A percentile compares a stretch with the other conserved stretches of the same genome.
Conservation (phyloP, 108 stramenopile species). For the Chaetoceros muelleri region DNA sequence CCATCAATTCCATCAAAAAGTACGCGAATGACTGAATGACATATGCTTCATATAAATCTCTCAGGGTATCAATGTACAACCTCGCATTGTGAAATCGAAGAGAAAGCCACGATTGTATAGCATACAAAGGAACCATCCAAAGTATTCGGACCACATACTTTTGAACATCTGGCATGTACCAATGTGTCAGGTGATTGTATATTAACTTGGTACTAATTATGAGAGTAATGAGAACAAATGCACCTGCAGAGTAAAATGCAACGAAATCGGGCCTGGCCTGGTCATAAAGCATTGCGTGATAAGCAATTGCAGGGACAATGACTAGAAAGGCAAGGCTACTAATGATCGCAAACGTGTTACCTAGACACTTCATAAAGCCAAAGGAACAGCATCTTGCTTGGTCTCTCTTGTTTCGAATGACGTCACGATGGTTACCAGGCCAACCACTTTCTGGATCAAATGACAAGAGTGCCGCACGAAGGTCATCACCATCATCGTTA, state of each 20-base stretch:
- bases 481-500: too few species aligned
- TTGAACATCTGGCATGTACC: constrained; percentile 49
- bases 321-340: not conserved
- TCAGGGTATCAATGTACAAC: constrained; percentile 42
- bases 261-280: constrained; percentile 36
- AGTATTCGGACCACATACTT: constrained; percentile 71
- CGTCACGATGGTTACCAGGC: too few species aligned
- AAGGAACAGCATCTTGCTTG: too few species aligned
- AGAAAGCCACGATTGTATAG: constrained; percentile 44
- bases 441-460: too few species aligned
- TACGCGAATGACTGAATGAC: constrained; percentile 68
- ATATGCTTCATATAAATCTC: constrained; percentile 72
- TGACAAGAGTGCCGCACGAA: too few species aligned
- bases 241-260: constrained; percentile 66
- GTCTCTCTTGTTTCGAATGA: too few species aligned
- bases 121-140: constrained; percentile 75
- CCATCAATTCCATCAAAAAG: constrained; percentile 54
- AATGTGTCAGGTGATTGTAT: constrained; percentile 51
- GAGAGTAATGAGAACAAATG: constrained; percentile 67
- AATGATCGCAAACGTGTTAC: not conserved
- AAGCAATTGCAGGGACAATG: not conserved
- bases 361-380: not conserved
- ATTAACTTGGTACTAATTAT: constrained; percentile 58
- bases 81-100: constrained; percentile 35
- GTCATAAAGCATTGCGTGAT: not conserved